phyloP scores from a whole-genome alignment of 176 grass and related monocot species.

The Echinochloa phyllopogon region DNA sequence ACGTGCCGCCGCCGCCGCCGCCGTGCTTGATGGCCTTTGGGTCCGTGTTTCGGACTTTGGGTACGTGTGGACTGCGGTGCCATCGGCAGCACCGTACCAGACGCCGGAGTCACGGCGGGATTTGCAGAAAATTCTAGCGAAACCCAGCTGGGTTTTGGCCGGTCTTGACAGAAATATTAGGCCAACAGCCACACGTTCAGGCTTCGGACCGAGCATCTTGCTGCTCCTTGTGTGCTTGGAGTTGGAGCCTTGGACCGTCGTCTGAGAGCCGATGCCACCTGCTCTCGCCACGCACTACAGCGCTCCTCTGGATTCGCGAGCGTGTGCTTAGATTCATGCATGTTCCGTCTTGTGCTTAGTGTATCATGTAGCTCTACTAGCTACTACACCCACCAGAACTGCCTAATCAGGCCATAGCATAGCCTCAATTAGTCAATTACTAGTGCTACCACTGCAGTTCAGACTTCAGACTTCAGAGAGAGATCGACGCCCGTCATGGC shows the following conservation, averaged over 20 bases:
- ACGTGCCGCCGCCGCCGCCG: constrained; percentile 25
- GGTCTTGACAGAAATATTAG: not conserved
- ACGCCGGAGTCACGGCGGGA: not conserved
- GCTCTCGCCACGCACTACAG: not conserved
- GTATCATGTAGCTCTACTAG: not conserved
- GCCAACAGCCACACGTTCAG: not conserved
- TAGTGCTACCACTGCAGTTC: not conserved
- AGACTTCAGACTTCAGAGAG: not conserved
- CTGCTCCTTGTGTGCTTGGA: too few species aligned
- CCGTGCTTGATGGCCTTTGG: too few species aligned
- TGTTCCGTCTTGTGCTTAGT: constrained; percentile 43
- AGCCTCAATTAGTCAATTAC: not conserved
- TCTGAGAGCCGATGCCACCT: constrained; percentile 26
- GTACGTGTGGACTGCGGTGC: constrained; percentile 16
- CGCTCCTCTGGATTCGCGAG: constrained; percentile 17
- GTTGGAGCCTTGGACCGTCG: not conserved
- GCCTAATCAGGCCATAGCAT: not conserved
- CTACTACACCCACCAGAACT: not conserved
- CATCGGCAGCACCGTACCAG: too few species aligned
- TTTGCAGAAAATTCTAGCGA: not conserved
- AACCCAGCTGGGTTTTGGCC: not conserved
- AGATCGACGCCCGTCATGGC: not conserved
- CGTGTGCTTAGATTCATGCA: constrained; percentile 40
- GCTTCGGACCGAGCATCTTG: not conserved
- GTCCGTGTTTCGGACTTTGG: too few species aligned